Conservation (phyloP, 179 eudicot species). For the Drosera spatulata region DNA sequence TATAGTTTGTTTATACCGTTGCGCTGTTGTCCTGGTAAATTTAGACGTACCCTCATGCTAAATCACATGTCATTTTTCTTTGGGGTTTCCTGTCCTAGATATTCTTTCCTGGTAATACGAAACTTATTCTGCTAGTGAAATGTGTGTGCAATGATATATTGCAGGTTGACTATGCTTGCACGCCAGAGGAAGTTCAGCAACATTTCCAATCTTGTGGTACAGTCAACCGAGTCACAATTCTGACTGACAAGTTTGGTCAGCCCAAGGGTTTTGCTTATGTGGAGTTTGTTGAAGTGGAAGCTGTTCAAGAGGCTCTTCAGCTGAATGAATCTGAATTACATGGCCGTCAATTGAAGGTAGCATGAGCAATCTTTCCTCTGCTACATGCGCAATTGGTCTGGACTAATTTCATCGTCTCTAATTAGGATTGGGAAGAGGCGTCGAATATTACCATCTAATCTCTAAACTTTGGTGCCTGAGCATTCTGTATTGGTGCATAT, state of each 20-base stretch:
- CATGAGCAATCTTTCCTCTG: neutral
- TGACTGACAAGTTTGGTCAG: slow-evolving; percentile 94
- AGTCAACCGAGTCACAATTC: slow-evolving; percentile 90
- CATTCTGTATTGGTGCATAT: too few species aligned
- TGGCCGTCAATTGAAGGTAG: slow-evolving; percentile 89
- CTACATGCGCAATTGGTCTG: neutral
- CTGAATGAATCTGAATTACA: slow-evolving; percentile 90
- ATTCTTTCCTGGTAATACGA: too few species aligned
- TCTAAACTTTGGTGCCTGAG: too few species aligned
- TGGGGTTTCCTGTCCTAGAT: too few species aligned
- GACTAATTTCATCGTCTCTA: neutral
- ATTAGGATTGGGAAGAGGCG: neutral
- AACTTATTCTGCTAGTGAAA: slow-evolving; percentile 1
- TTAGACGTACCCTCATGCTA: neutral
- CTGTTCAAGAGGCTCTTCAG: slow-evolving; percentile 73
- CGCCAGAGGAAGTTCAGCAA: slow-evolving; percentile 99
- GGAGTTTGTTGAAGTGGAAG: slow-evolving; percentile 79
- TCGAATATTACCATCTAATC: too few species aligned
- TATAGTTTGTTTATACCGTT: too few species aligned
- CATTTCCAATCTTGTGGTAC: slow-evolving; percentile 93
- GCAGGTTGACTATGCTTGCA: slow-evolving; percentile 97
- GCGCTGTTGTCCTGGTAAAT: too few species aligned
- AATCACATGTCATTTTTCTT: neutral
- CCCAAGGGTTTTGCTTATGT: slow-evolving; percentile 98
- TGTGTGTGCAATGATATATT: slow-evolving; percentile 1